These are phyloP conservation scores for Aleurites moluccanus DNA, from an alignment of 441 rosid genomes.

Conservation along the genomic window DNA sequence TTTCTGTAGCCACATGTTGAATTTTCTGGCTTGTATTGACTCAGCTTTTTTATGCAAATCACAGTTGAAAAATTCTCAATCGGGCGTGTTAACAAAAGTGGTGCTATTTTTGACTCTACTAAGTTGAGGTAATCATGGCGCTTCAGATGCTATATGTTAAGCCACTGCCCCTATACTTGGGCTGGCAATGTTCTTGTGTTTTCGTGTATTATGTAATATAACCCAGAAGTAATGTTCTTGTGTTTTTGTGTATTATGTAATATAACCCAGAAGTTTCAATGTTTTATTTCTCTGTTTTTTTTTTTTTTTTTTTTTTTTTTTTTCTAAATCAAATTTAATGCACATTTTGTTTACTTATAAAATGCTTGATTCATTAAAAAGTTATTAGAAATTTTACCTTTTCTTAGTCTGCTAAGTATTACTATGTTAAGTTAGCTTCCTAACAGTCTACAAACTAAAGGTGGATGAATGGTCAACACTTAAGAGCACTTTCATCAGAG, in stretches of 20 bases:
- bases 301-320: neutral
- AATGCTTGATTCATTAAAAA: neutral
- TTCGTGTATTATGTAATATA: neutral
- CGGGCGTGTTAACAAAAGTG: constrained; percentile 85
- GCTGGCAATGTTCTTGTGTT: constrained; percentile 9
- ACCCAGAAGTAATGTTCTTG: neutral
- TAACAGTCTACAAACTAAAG: constrained; percentile 38
- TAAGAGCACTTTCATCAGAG: constrained; percentile 66
- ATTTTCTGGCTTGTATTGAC: constrained; percentile 18
- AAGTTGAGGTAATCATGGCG: constrained; percentile 62
- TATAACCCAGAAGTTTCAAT: neutral
- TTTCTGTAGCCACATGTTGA: neutral
- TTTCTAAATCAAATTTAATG: neutral
- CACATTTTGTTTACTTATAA: neutral
- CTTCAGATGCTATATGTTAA: constrained; percentile 16
- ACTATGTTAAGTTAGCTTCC: neutral
- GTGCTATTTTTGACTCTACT: constrained; percentile 81
- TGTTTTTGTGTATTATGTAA: neutral
- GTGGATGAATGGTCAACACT: constrained; percentile 99
- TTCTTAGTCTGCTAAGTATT: constrained; percentile 7
- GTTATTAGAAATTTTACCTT: neutral
- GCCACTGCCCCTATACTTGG: neutral
- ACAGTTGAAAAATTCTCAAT: constrained; percentile 88
- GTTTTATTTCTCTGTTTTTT: neutral
- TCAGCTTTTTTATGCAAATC: constrained; percentile 28